These are phyloP conservation scores for Xerophyta viscosa DNA, from an alignment of 106 monocot genomes.

Conservation along the genomic window DNA sequence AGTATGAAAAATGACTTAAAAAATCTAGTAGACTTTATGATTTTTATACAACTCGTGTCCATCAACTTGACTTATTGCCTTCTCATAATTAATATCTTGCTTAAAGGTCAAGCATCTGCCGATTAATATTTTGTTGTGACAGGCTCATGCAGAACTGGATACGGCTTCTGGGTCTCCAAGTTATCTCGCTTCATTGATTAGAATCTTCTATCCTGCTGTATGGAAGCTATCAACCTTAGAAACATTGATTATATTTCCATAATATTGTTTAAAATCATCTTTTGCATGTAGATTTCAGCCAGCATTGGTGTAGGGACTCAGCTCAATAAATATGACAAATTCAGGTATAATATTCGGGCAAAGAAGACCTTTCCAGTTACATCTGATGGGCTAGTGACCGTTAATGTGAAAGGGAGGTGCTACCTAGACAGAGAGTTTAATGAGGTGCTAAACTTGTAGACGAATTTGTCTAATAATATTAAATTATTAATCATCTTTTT, in stretches of 20 bases:
- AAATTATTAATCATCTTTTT: no score
- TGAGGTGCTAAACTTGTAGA: no score
- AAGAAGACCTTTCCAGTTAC: slow-evolving; percentile 64
- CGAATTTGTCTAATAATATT: no score
- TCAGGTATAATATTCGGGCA: slow-evolving; percentile 51
- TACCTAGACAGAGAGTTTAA: slow-evolving; percentile 58
- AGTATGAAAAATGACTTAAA: no score
- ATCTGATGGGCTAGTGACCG: slow-evolving; percentile 26
- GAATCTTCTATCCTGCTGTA: slow-evolving; percentile 66
- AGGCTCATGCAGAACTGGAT: slow-evolving; percentile 88
- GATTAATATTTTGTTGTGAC: slow-evolving; percentile 12
- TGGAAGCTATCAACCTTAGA: not conserved
- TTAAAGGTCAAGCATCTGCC: no score
- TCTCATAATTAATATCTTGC: no score
- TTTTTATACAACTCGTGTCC: no score
- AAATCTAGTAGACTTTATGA: no score
- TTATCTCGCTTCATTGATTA: slow-evolving; percentile 50
- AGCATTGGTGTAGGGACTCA: slow-evolving; percentile 52
- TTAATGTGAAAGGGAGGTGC: slow-evolving; percentile 73
- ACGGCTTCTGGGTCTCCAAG: slow-evolving; percentile 38
- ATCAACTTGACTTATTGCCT: no score
- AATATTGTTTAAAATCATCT: not conserved
- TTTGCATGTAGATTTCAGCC: slow-evolving; percentile 38
- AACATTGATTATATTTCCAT: not conserved
- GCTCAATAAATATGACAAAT: slow-evolving; percentile 23